A percentile compares a stretch with the other conserved stretches of the same genome.
Conservation (phyloP, 2,329 filamentous ascomycete species). For the Laburnicola sp. region DNA sequence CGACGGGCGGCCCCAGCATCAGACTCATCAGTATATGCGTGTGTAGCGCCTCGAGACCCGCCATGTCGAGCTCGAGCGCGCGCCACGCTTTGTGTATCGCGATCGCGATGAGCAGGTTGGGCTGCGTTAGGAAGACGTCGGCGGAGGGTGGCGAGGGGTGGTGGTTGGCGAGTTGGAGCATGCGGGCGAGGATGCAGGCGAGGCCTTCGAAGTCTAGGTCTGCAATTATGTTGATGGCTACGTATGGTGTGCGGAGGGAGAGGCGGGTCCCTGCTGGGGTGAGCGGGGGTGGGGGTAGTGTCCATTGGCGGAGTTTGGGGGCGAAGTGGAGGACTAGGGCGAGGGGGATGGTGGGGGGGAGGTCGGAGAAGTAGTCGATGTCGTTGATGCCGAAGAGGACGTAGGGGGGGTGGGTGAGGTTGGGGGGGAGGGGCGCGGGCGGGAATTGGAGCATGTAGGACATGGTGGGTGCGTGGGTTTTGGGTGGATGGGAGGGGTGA, state of each 20-base stretch:
- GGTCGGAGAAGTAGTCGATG: constrained; percentile 9
- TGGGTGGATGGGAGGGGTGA: neutral
- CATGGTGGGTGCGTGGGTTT: constrained; percentile 19
- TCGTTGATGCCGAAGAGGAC: constrained; percentile 27
- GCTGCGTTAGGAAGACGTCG: constrained; percentile 10
- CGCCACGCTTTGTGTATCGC: constrained; percentile 27
- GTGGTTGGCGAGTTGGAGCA: constrained; percentile 22
- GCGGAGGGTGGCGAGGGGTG: neutral
- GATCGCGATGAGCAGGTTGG: constrained; percentile 14
- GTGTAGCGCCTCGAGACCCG: constrained; percentile 19
- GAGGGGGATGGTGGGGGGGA: constrained; percentile 27
- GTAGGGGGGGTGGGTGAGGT: constrained; percentile 22
- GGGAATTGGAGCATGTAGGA: constrained; percentile 30
- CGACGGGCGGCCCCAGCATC: constrained; percentile 14
- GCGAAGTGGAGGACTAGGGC: constrained; percentile 25
- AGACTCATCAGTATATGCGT: constrained; percentile 21
- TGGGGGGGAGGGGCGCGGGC: constrained; percentile 12
- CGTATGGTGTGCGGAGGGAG: constrained; percentile 11
- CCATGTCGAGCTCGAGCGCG: constrained; percentile 20
- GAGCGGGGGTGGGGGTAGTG: constrained; percentile 17
- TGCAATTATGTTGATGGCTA: constrained; percentile 28
- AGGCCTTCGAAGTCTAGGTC: constrained; percentile 18
- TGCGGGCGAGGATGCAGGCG: constrained; percentile 21
- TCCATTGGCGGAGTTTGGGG: constrained; percentile 22
- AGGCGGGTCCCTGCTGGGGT: constrained; percentile 2